Evolutionary conservation across 805 yeast species (phyloP).

Genomic region (Danielia oregonensis): DNA sequence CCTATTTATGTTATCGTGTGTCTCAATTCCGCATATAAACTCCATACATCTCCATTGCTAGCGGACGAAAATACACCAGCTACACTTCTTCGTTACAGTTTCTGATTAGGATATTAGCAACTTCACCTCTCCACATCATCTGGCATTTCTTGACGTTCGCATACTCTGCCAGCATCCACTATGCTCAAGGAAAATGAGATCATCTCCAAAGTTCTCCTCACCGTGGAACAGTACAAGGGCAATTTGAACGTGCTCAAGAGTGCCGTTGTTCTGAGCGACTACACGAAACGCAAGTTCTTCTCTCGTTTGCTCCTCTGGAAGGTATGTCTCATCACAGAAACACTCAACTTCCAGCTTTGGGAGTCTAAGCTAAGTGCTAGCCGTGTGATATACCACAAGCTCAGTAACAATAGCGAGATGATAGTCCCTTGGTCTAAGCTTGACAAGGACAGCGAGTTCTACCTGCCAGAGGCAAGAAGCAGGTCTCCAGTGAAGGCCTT

Average conservation of each 20-base stretch:
- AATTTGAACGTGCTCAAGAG: constrained; percentile 21
- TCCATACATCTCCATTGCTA: no score
- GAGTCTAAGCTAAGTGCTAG: constrained; percentile 23
- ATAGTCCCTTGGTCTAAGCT: constrained; percentile 36
- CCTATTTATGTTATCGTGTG: no score
- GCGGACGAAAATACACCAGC: no score
- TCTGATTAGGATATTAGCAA: no score
- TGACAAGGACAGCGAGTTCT: constrained; percentile 27
- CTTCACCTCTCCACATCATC: no score
- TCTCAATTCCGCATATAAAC: no score
- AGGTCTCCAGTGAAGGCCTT: neutral
- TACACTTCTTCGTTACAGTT: no score
- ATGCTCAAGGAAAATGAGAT: constrained; percentile 31
- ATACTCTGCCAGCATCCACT: neutral
- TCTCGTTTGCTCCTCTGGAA: constrained; percentile 38
- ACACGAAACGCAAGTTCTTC: constrained; percentile 22
- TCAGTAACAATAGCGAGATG: constrained; percentile 26
- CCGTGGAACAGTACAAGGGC: constrained; percentile 35
- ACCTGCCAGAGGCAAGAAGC: constrained; percentile 2
- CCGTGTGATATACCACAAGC: constrained; percentile 33
- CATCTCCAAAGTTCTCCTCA: constrained; percentile 34
- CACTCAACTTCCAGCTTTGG: constrained; percentile 34
- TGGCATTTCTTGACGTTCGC: no score
- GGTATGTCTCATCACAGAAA: constrained; percentile 31
- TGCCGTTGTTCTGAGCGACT: constrained; percentile 28